Evolutionary conservation across 202 grass and related monocot species (phyloP), one percentile per base, ranked within the genome.

Genomic region (Panicum hallii): DNA sequence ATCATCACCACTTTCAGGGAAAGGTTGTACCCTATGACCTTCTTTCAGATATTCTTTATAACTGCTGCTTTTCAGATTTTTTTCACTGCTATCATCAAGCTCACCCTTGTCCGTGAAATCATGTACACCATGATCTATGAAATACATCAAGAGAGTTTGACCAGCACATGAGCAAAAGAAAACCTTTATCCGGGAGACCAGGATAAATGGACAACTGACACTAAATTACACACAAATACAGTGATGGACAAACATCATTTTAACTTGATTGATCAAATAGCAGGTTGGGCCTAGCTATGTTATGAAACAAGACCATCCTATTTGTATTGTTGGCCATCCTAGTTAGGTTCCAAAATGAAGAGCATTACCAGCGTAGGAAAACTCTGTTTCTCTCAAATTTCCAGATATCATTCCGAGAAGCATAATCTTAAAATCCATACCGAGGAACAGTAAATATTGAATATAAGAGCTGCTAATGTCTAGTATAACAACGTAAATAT

Each of bases 1-100:
- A 74, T 71, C 87, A 72, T 91, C 80, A 70, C 61, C 65, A 75
- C 74, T 89, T 86, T 90, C 88, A 32, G 76, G 79, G 83, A 89
- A 92, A 60, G 73, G 90, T 36, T 85, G 77, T 55, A 88, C 85
- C 60, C 20, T 88, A 72, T 86, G 78, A 47, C 61, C 69, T 83
- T 79, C 63, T 81, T 94, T 94, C 30, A 61, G 16, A 61, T 69
- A 71, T 85, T 92, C 82, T 74, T 91, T 82, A 67, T 81, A 53
- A 42, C 74, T 41, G 57, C 11, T 61, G 38, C 40, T 87, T 83
- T 93, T 77, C 17, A 78, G 50, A 86, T 87, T 87, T 82, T 89
- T 88, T 76, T 82, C 73, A 52, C 47, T 20, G 22, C 11, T 50
- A 77, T 50, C 45, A 78, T 56, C 40, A 6, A 68, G 71, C 61